Evolutionary conservation across 495 filamentous ascomycete species (phyloP), one percentile per base, ranked within the genome.

Genomic region (Aspergillus indologenus): DNA sequence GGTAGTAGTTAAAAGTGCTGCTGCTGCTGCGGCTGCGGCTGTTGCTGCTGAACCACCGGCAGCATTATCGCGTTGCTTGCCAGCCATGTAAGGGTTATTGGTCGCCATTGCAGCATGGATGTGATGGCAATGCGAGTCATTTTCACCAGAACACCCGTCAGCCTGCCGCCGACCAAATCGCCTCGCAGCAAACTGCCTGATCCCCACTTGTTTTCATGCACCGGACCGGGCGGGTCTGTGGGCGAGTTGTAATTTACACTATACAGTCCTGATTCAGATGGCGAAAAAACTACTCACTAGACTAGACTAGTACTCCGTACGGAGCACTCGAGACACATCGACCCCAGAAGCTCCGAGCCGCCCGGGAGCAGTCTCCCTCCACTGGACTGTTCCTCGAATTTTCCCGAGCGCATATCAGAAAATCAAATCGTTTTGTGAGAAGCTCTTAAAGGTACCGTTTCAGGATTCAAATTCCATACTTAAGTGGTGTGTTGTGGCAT

Each of bases 191-290:
- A 57, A 58, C 45, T 54, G 22, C 53, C 44, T 59, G 58, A 51
- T 46, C 56, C 52, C 68, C 70, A 70, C 68, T 61, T 54, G 55
- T 57, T 65, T 14, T 71, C 63, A 72, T 62, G 65, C 69, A 72
- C 68, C 66, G 68, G 66, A 69, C 64, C 49, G 51, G 58, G 44
- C 45, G 51, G 51, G 55, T 45, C 48, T 51, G 46, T 56, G 45
- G 47, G 44, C 17, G 51, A 49, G 23, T 54, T 47, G 34, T 61
- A 61, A 3, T 3, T 31, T 45, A 54, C 14, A 43, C 45, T 43
- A 5, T 22, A 53, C 49, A 53, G 49, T 19, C 26, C 21, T 53
- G 49, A 40, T 11, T 40, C 34, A 40, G 34, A 40, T 6, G 34
- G 12, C 34, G 34, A 9, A 14, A 11, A 9, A 11, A 40, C 34